Percentiles rank a stretch among this genome's conserved stretches.
Evolutionary conservation across 805 yeast genomes (phyloP).

Genomic region (Ogataea nitratoaversa): DNA sequence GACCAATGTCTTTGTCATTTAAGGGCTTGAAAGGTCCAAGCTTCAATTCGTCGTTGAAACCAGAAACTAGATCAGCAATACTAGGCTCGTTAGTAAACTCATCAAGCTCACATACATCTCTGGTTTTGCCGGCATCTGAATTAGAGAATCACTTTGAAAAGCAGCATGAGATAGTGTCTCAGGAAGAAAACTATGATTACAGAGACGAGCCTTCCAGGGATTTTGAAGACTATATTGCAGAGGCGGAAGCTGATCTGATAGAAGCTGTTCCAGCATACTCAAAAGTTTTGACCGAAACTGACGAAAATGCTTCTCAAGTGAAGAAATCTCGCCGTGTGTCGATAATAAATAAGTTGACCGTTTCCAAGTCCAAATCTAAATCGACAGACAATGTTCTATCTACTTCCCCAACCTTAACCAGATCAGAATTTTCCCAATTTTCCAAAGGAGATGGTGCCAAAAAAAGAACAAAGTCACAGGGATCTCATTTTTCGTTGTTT

Average conservation of each 20-base stretch:
- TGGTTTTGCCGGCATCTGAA: conserved; percentile 16
- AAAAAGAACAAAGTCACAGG: conserved; percentile 16
- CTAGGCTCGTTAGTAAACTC: conserved; percentile 27
- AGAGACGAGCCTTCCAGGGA: conserved; percentile 15
- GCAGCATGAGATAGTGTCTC: background rate
- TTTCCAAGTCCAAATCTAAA: conserved; percentile 1
- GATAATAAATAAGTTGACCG: conserved; percentile 9
- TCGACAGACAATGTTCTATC: background rate
- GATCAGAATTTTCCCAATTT: conserved; percentile 11
- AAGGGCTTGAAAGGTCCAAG: conserved; percentile 60
- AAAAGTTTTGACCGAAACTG: background rate
- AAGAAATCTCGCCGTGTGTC: conserved; percentile 18
- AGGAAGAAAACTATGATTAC: conserved; percentile 2
- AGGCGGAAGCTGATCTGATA: conserved; percentile 6
- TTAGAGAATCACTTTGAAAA: conserved; percentile 11
- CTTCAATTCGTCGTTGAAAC: conserved; percentile 34
- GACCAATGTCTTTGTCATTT: conserved; percentile 48
- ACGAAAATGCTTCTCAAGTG: background rate
- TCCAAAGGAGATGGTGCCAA: conserved; percentile 16
- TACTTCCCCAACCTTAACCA: too few relatives aligned
- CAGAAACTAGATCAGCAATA: conserved; percentile 26
- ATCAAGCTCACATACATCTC: conserved; percentile 31
- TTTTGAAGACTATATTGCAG: conserved; percentile 20
- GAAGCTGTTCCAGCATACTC: conserved; percentile 2
- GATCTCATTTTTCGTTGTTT: conserved; percentile 17